A percentile compares a stretch with the other conserved stretches of the same genome.
These are phyloP conservation scores for Fusarium dimerum DNA, from an alignment of 2,329 filamentous ascomycete species.

Conservation along the genomic window DNA sequence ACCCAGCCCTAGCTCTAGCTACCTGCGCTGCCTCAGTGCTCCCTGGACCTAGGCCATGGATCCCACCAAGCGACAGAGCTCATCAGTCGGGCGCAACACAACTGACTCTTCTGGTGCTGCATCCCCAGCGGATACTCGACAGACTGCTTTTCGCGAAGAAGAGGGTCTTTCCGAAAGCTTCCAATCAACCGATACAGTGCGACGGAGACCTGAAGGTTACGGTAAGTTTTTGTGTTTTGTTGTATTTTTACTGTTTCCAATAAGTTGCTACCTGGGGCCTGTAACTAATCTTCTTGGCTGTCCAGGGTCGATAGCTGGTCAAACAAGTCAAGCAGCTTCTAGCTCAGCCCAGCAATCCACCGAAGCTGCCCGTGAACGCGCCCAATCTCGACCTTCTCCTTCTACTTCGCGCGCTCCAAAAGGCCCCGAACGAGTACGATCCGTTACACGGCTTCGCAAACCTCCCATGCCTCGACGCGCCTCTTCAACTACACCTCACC, in stretches of 20 bases:
- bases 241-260: slow-evolving; percentile 1
- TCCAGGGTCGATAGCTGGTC: slow-evolving; percentile 29
- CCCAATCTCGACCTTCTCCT: slow-evolving; percentile 34
- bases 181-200: slow-evolving; percentile 61
- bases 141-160: slow-evolving; percentile 39
- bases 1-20: too few species aligned
- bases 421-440: slow-evolving; percentile 50
- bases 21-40: neutral
- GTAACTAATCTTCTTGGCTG: slow-evolving; percentile 15
- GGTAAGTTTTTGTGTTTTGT: slow-evolving; percentile 42
- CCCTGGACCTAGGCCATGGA: slow-evolving; percentile 43
- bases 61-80: slow-evolving; percentile 36
- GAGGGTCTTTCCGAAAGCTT: slow-evolving; percentile 54
- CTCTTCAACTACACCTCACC: slow-evolving; percentile 72
- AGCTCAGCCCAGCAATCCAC: slow-evolving; percentile 35
- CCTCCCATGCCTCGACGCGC: slow-evolving; percentile 71
- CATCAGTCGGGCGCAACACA: slow-evolving; percentile 39
- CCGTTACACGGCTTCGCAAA: slow-evolving; percentile 61
- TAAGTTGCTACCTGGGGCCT: neutral
- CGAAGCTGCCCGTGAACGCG: slow-evolving; percentile 42
- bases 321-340: slow-evolving; percentile 19
- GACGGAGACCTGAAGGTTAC: slow-evolving; percentile 59
- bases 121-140: slow-evolving; percentile 54
- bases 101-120: slow-evolving; percentile 40
- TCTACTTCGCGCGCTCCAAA: slow-evolving; percentile 41